Evolutionary conservation across 306 rosid genomes (phyloP).

Genomic region (Rosa multiflora): DNA sequence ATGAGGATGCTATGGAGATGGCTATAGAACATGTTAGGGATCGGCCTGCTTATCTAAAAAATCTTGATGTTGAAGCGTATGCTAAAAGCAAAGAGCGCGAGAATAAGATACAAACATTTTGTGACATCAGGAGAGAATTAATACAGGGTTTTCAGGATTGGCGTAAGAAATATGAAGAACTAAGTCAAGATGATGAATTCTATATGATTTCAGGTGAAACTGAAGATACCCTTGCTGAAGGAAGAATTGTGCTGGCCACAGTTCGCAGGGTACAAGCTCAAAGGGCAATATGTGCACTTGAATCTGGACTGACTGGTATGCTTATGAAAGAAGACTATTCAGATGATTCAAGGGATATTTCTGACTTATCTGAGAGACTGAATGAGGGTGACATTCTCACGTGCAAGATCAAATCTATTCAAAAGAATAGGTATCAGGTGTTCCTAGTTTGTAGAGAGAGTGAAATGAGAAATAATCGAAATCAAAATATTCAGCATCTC

Average conservation of each 20-base stretch:
- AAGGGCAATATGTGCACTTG: constrained; percentile 85
- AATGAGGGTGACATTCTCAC: constrained; percentile 86
- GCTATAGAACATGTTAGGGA: constrained; percentile 97
- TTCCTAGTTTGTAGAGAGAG: constrained; percentile 85
- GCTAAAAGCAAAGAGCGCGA: constrained; percentile 54
- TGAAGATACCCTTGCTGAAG: constrained; percentile 90
- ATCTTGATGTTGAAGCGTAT: constrained; percentile 76
- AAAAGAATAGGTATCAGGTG: constrained; percentile 89
- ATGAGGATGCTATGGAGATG: constrained; percentile 94
- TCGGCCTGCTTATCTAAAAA: constrained; percentile 71
- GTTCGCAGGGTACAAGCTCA: constrained; percentile 81
- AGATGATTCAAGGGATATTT: constrained; percentile 84
- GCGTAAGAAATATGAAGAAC: constrained; percentile 97
- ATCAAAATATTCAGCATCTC: constrained; percentile 45
- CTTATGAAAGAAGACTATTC: constrained; percentile 88
- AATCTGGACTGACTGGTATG: constrained; percentile 97
- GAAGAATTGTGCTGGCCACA: constrained; percentile 88
- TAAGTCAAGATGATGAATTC: constrained; percentile 92
- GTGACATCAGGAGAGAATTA: constrained; percentile 82
- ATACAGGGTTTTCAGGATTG: constrained; percentile 96
- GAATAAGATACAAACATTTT: constrained; percentile 73
- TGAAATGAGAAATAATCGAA: constrained; percentile 84
- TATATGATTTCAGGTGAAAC: constrained; percentile 97
- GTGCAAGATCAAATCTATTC: constrained; percentile 95
- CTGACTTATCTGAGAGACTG: constrained; percentile 84